Conservation (phyloP, 164 flowering plant genomes). For the Aristolochia californica region DNA sequence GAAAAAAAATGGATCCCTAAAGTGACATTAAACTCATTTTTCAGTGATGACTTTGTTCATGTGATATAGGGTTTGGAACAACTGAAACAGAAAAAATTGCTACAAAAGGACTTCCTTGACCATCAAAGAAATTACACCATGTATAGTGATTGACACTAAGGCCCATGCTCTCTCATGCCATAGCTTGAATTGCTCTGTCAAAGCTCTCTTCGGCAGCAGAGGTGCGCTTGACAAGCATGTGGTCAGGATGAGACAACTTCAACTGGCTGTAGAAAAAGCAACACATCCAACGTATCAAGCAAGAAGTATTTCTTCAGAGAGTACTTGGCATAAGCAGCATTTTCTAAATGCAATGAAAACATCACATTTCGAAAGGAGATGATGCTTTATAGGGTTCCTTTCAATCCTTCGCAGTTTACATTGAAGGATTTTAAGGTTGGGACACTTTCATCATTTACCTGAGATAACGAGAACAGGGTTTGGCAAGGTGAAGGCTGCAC, state of each 20-base stretch:
- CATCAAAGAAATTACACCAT: too few species aligned
- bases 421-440: background rate
- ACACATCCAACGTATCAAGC: background rate
- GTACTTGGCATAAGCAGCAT: background rate
- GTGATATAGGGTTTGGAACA: too few species aligned
- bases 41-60: too few species aligned
- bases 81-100: too few species aligned
- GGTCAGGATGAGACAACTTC: conserved; percentile 76
- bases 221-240: conserved; percentile 58
- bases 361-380: background rate
- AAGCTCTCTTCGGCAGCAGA: conserved; percentile 69
- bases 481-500: conserved; percentile 88
- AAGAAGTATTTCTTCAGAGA: too few species aligned
- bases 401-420: background rate
- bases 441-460: conserved; percentile 31
- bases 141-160: too few species aligned
- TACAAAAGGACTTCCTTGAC: too few species aligned
- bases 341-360: background rate
- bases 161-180: conserved; percentile 28
- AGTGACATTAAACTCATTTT: too few species aligned
- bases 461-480: conserved; percentile 70
- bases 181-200: conserved; percentile 67
- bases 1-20: too few species aligned
- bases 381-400: background rate
- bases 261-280: conserved; percentile 57